These are phyloP conservation scores for Ustilago sp. DNA, from an alignment of 1,284 basidiomycete genomes.

Conservation along the genomic window DNA sequence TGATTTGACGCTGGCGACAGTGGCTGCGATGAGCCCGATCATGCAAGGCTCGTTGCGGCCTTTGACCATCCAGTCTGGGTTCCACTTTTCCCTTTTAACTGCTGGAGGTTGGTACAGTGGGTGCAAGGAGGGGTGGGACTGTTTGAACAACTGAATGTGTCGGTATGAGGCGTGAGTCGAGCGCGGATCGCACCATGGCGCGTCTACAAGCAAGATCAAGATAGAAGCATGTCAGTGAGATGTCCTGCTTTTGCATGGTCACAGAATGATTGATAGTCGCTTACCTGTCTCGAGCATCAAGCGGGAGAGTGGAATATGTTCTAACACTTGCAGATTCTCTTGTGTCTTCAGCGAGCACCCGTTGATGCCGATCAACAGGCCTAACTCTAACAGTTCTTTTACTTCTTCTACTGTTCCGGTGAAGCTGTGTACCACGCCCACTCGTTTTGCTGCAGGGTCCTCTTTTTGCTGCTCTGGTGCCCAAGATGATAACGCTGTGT, in stretches of 20 bases:
- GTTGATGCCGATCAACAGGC: slow-evolving; percentile 76
- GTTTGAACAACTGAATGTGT: slow-evolving; percentile 74
- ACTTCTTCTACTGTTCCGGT: slow-evolving; percentile 80
- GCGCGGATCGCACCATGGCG: slow-evolving; percentile 81
- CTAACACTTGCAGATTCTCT: slow-evolving; percentile 77
- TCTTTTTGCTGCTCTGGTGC: slow-evolving; percentile 9
- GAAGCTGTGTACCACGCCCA: slow-evolving; percentile 83
- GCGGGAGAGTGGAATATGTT: slow-evolving; percentile 76
- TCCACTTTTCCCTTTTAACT: slow-evolving; percentile 78
- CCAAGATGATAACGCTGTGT: slow-evolving; percentile 1
- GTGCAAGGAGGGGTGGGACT: slow-evolving; percentile 70
- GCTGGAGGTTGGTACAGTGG: slow-evolving; percentile 74
- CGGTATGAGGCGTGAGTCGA: slow-evolving; percentile 79
- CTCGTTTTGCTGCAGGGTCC: slow-evolving; percentile 22
- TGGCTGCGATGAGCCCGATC: slow-evolving; percentile 82
- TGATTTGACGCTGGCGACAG: slow-evolving; percentile 76
- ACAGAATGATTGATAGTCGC: slow-evolving; percentile 26
- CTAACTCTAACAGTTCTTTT: slow-evolving; percentile 75
- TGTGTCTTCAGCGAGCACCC: slow-evolving; percentile 86
- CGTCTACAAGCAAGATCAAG: slow-evolving; percentile 34
- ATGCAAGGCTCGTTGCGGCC: slow-evolving; percentile 84
- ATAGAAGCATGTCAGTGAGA: background rate
- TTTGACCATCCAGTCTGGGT: slow-evolving; percentile 78
- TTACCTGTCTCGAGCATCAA: slow-evolving; percentile 83
- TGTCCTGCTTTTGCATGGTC: background rate